Conservation (phyloP, 306 rosid genomes). For the Oemleria cerasiformis region DNA sequence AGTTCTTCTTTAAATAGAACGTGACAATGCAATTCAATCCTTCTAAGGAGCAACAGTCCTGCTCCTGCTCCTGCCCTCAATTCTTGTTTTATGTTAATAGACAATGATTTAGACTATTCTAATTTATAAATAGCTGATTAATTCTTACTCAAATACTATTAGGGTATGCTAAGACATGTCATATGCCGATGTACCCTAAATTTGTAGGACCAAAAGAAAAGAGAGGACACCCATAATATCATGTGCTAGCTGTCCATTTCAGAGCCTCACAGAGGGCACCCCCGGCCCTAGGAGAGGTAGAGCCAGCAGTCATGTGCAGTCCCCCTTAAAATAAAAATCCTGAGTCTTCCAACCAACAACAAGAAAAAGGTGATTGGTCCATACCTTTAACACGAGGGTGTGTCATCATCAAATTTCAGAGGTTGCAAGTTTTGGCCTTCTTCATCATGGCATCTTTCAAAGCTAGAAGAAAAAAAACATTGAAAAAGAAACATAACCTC, state of each 20-base stretch:
- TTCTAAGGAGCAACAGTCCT: neutral
- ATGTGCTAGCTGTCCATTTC: constrained; percentile 5
- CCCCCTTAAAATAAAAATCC: neutral
- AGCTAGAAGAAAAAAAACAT: no score
- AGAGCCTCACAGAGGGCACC: neutral
- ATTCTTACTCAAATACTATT: no score
- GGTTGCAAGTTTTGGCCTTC: neutral
- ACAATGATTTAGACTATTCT: no score
- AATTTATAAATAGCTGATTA: no score
- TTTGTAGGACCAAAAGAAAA: neutral
- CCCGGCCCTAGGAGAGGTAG: neutral
- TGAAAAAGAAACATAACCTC: no score
- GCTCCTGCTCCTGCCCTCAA: constrained; percentile 2
- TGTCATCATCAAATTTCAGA: neutral
- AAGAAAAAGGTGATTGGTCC: neutral
- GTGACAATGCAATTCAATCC: neutral
- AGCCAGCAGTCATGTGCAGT: constrained; percentile 6
- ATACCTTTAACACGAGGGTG: constrained; percentile 14
- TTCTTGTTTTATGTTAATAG: neutral
- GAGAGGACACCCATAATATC: neutral
- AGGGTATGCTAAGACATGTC: no score
- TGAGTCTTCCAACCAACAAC: neutral
- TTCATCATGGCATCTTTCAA: no score
- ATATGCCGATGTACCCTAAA: neutral
- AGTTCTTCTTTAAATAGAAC: no score